phyloP scores from a whole-genome alignment of 2,329 filamentous ascomycete genomes.

The Penicillium sp. region DNA sequence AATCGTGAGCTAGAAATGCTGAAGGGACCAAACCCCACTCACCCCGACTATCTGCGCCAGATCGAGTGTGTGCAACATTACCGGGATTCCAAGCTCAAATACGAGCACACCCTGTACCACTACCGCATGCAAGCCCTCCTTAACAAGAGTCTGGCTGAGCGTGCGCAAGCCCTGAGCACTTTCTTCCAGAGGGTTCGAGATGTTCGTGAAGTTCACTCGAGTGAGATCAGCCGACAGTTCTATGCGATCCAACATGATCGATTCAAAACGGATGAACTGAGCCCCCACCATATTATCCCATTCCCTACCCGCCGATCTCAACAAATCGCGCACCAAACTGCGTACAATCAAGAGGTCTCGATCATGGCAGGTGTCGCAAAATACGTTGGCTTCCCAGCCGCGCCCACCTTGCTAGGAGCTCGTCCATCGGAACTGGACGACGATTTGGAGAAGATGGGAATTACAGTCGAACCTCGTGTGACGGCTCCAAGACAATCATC shows the following conservation, averaged over 20 bases:
- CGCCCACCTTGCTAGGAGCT: slow-evolving; percentile 79
- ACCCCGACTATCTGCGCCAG: slow-evolving; percentile 90
- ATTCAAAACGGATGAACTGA: slow-evolving; percentile 74
- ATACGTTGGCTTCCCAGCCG: slow-evolving; percentile 93
- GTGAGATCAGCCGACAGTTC: slow-evolving; percentile 83
- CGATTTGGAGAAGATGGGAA: slow-evolving; percentile 83
- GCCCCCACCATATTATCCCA: slow-evolving; percentile 79
- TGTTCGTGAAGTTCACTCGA: slow-evolving; percentile 76
- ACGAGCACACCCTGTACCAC: slow-evolving; percentile 73
- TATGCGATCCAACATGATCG: slow-evolving; percentile 92
- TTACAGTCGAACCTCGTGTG: slow-evolving; percentile 33
- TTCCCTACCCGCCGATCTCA: slow-evolving; percentile 78
- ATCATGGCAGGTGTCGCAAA: slow-evolving; percentile 89
- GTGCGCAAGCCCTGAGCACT: slow-evolving; percentile 84
- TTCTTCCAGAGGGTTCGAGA: slow-evolving; percentile 88
- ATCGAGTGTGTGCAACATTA: slow-evolving; percentile 83
- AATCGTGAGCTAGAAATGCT: slow-evolving; percentile 70
- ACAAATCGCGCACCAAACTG: slow-evolving; percentile 80
- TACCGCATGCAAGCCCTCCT: slow-evolving; percentile 75
- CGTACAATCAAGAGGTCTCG: slow-evolving; percentile 94
- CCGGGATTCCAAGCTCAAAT: slow-evolving; percentile 76
- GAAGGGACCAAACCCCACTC: slow-evolving; percentile 65
- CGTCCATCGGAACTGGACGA: slow-evolving; percentile 76
- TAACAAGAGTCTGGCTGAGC: slow-evolving; percentile 76
- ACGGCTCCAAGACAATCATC: slow-evolving; percentile 29